A percentile compares a stretch with the other conserved stretches of the same genome.
phyloP scores from a whole-genome alignment of 345 rosid genomes.

The Litchi chinensis region DNA sequence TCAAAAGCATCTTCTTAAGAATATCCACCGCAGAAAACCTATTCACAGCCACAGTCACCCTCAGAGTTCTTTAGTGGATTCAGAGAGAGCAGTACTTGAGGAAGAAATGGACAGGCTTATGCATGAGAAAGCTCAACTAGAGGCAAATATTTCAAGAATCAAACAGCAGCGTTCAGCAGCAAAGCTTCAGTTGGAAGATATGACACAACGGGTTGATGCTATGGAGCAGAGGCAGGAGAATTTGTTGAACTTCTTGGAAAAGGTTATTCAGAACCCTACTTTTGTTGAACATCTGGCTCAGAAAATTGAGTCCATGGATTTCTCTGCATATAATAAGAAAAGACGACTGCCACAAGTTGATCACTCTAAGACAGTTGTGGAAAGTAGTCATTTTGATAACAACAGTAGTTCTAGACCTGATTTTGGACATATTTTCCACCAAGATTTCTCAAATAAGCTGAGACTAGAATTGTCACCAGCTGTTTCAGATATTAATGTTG shows the following conservation, averaged over 20 bases:
- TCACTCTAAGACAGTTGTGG: conserved; percentile 54
- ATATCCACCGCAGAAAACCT: conserved; percentile 85
- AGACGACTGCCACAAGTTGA: conserved; percentile 74
- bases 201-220: conserved; percentile 46
- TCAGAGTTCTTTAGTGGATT: conserved; percentile 50
- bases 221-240: conserved; percentile 75
- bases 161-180: conserved; percentile 58
- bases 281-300: conserved; percentile 62
- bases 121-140: conserved; percentile 66
- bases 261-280: conserved; percentile 53
- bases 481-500: conserved; percentile 80
- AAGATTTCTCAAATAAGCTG: conserved; percentile 74
- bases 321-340: conserved; percentile 74
- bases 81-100: conserved; percentile 69
- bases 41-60: conserved; percentile 91
- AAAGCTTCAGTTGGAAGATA: conserved; percentile 63
- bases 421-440: conserved; percentile 64
- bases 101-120: conserved; percentile 74
- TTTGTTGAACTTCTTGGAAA: conserved; percentile 55
- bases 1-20: conserved; percentile 88
- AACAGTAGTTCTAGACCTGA: conserved; percentile 62
- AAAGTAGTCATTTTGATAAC: conserved; percentile 61
- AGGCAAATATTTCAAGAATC: conserved; percentile 56
- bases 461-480: conserved; percentile 81
- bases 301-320: conserved; percentile 69